A percentile compares a stretch with the other conserved stretches of the same genome.
Evolutionary conservation across 345 rosid genomes (phyloP).

Genomic region (Syzygium aromaticum): DNA sequence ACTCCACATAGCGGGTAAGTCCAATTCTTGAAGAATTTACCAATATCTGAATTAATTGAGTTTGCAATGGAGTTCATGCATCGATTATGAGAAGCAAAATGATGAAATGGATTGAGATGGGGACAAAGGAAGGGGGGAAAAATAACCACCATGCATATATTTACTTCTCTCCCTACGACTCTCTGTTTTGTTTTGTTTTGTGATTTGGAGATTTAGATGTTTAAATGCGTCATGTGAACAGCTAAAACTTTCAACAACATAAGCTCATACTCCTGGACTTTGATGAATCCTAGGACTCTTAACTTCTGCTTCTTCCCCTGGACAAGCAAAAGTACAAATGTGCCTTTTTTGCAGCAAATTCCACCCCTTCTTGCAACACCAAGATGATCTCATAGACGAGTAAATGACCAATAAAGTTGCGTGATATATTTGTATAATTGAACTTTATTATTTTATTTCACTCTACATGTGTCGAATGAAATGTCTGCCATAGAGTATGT

Average conservation of each 20-base stretch:
- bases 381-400: neutral
- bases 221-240: neutral
- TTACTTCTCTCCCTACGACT: no score
- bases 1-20: neutral
- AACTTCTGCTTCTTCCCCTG: neutral
- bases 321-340: neutral
- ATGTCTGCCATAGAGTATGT: no score
- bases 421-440: neutral
- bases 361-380: neutral
- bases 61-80: neutral
- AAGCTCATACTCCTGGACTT: neutral
- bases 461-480: no score
- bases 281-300: neutral
- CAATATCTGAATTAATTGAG: neutral
- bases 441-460: no score
- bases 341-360: neutral
- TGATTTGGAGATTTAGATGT: no score
- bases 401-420: neutral
- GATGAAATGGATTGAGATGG: no score
- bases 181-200: no score
- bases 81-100: no score
- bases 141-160: no score
- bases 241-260: neutral
- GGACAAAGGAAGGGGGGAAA: no score
- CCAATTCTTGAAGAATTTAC: neutral